Evolutionary conservation across 352 stramenopile species (phyloP).

Genomic region (Pythium myriotylum): DNA sequence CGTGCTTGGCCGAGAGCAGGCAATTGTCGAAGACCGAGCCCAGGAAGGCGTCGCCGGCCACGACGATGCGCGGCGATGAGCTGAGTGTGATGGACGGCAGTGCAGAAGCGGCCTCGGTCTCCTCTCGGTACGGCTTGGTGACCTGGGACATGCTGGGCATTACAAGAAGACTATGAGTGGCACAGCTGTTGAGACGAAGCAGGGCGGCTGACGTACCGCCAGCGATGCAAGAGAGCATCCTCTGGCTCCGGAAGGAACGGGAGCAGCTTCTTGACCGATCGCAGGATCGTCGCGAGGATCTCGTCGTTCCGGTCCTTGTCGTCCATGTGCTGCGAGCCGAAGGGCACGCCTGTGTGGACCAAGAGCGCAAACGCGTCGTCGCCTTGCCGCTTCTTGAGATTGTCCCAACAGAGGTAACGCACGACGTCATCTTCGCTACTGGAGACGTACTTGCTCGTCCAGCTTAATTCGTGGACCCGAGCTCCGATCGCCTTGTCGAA

Average conservation of each 20-base stretch:
- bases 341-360: conserved; percentile 69
- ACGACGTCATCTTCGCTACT: conserved; percentile 60
- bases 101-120: conserved; percentile 5
- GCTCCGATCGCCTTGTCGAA: conserved; percentile 49
- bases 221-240: conserved; percentile 61
- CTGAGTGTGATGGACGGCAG: conserved; percentile 43
- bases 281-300: conserved; percentile 52
- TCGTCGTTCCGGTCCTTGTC: conserved; percentile 50
- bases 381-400: conserved; percentile 54
- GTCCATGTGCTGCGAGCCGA: conserved; percentile 64
- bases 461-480: conserved; percentile 46
- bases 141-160: conserved; percentile 71
- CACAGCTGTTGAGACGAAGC: not conserved
- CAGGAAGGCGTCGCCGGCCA: conserved; percentile 69
- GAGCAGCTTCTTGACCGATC: conserved; percentile 53
- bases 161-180: not conserved
- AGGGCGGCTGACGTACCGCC: conserved; percentile 41
- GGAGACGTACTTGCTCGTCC: conserved; percentile 68
- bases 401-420: conserved; percentile 81
- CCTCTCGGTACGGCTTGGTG: conserved; percentile 43
- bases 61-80: conserved; percentile 52
- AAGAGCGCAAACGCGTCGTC: conserved; percentile 38
- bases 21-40: conserved; percentile 78
- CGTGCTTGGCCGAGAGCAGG: conserved; percentile 58
- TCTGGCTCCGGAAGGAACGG: conserved; percentile 52